Base-by-base conservation (phyloP, 2,329 filamentous ascomycete genomes). In the Xylariaceae sp. region DNA sequence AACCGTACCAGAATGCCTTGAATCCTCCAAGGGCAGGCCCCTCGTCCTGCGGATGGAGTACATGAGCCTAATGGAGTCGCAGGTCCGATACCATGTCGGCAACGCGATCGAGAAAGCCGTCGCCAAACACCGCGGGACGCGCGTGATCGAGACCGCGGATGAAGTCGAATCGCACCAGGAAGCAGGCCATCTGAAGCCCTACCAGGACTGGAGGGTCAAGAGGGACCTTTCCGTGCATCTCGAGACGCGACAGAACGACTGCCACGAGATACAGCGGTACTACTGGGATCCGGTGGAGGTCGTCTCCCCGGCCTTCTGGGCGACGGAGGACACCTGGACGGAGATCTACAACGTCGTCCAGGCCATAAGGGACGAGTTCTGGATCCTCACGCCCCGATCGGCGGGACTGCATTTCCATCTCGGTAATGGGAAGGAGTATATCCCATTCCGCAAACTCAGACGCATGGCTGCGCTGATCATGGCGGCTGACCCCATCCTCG, bases 361-460 rank as follows among this genome's bases (percentile, higher is more conserved):
- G 7, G 51, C 59, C 0, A 40, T 67, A 1, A 11, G 3, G 1
- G 30, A 56, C 1, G 41, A 35, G 4, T 65, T 54, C 32, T 64
- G 62, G 62, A 37, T 62, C 2, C 5, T 54, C 2, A 48, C 53
- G 3, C 62, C 63, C 0, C 2, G 1, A 1, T 31, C 11, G 0
- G 46, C 59, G 0, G 62, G 59, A 0, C 41, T 66, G 19, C 64
- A 66, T 44, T 52, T 56, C 3, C 64, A 65, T 30, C 63, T 62
- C 37, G 63, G 63, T 2, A 34, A 58, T 11, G 62, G 64, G 2
- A 58, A 35, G 26, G 39, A 60, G 0, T 62, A 55, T 12, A 60
- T 67, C 6, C 58, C 57, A 0, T 50, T 63, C 4, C 0, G 0
- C 0, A 48, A 59, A 9, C 32, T 65, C 1, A 54, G 65, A 4